These are phyloP conservation scores for Umbellularia californica DNA, from an alignment of 164 flowering plant species.

Conservation along the genomic window DNA sequence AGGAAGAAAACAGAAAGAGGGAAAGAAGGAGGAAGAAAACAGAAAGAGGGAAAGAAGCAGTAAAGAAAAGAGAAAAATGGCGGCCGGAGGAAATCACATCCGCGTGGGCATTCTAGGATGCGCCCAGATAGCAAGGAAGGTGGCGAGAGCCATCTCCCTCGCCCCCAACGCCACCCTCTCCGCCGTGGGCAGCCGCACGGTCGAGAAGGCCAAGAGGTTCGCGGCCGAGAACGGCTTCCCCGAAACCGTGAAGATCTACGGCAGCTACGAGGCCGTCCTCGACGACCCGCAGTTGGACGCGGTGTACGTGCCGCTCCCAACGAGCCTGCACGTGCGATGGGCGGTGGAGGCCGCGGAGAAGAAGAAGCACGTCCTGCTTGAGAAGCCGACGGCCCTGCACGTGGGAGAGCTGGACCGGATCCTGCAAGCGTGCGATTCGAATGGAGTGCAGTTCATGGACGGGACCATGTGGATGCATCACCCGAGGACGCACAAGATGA, in stretches of 20 bases:
- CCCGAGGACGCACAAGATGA: slow-evolving; percentile 60
- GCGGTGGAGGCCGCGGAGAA: slow-evolving; percentile 49
- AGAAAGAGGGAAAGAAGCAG: neutral
- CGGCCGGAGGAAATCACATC: slow-evolving; percentile 28
- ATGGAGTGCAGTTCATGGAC: slow-evolving; percentile 76
- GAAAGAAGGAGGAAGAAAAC: neutral
- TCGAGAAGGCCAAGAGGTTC: slow-evolving; percentile 46
- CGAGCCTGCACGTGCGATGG: slow-evolving; percentile 53
- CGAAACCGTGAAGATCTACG: slow-evolving; percentile 43
- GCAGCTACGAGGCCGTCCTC: slow-evolving; percentile 51
- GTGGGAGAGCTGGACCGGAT: slow-evolving; percentile 42
- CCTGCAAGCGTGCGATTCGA: slow-evolving; percentile 45
- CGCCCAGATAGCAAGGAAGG: slow-evolving; percentile 58
- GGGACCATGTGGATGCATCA: slow-evolving; percentile 83
- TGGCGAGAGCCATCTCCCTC: slow-evolving; percentile 47
- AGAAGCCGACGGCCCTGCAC: slow-evolving; percentile 64
- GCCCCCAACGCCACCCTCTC: slow-evolving; percentile 44
- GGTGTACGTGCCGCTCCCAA: slow-evolving; percentile 68
- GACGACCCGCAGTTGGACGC: slow-evolving; percentile 65
- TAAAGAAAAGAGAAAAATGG: neutral
- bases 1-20: neutral
- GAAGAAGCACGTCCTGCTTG: slow-evolving; percentile 63
- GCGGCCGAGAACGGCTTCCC: slow-evolving; percentile 50
- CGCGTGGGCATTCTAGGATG: slow-evolving; percentile 57
- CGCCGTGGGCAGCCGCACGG: slow-evolving; percentile 63